Evolutionary conservation across 1,284 basidiomycete genomes (phyloP), one percentile per base, ranked within the genome.

Genomic region (Tranzscheliella williamsii): DNA sequence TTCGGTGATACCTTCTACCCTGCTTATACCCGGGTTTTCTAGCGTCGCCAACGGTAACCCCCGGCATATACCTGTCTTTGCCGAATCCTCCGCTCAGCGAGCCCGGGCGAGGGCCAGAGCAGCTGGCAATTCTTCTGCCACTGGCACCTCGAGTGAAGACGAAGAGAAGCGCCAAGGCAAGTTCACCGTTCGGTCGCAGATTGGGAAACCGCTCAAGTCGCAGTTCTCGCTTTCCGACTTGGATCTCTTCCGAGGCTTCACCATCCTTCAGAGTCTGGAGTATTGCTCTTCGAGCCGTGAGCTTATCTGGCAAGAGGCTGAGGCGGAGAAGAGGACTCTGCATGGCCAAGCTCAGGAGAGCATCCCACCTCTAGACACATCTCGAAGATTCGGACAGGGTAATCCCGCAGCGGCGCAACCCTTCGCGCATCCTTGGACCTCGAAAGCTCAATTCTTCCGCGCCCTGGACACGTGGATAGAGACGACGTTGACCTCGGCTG

Each of bases 251-350:
- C 32, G 57, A 32, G 55, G 52, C 2, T 32, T 65, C 13, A 24
- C 37, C 27, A 38, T 71, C 16, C n/a, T 55, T 4, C 42, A 48
- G 17, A 43, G 52, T 3, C 38, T 53, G 12, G 42, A 43, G 13
- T 36, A 35, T 9, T 38, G 60, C 29, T 49, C 40, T 12, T 54
- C 58, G 13, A 41, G 31, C 15, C 52, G 65, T 15, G 58, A 58
- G 22, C 39, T 68, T 13, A 18, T 71, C n/a, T 72, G 70, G 70
- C 38, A 50, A n/a, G 70, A 72, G 30, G 50, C 63, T 6, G 66
- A 71, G 26, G 58, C 49, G 13, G 68, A 71, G 37, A 70, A 68
- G 40, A 34, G 52, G 30, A 39, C 45, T 16, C 16, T 57, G 11
- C 49, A 49, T n/a, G 47, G 41, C 4, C 17, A 17, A 5, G 24